Percentiles rank a stretch among this genome's conserved stretches.
Evolutionary conservation across 108 stramenopile genomes (phyloP).

Genomic region (Cylindrotheca closterium): DNA sequence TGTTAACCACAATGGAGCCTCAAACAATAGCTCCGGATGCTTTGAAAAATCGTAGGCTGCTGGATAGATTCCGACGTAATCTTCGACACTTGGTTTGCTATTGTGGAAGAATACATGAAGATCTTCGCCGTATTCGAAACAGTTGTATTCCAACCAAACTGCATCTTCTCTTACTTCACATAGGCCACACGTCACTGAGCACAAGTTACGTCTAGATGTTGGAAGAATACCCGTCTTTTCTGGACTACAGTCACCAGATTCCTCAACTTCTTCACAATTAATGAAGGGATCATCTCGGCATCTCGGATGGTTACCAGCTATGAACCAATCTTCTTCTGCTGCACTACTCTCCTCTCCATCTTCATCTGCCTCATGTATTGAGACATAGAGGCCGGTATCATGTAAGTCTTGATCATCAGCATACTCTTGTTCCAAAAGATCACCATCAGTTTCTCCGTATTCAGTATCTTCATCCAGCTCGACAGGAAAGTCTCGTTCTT

Average conservation of each 20-base stretch:
- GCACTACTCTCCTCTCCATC: too few relatives aligned
- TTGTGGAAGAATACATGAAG: slow-evolving; percentile 5
- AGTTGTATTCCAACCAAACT: slow-evolving; percentile 5
- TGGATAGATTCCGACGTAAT: slow-evolving; percentile 8
- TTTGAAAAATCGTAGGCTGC: background rate
- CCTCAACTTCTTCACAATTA: background rate
- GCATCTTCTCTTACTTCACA: background rate
- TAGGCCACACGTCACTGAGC: slow-evolving; percentile 9
- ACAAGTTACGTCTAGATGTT: background rate
- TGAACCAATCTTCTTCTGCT: background rate
- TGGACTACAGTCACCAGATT: background rate
- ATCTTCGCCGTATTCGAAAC: slow-evolving; percentile 4
- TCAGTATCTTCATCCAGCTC: background rate
- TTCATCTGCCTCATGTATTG: too few relatives aligned
- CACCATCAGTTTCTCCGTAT: background rate
- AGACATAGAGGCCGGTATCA: too few relatives aligned
- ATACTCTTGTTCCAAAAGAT: background rate
- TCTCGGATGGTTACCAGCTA: background rate
- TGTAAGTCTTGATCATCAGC: too few relatives aligned
- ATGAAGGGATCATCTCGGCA: slow-evolving; percentile 4
- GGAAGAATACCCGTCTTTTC: background rate
- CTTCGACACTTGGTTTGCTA: slow-evolving; percentile 1
- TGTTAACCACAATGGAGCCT: slow-evolving; percentile 4
- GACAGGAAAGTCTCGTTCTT: too few relatives aligned
- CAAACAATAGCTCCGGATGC: background rate